These are phyloP conservation scores for Melastoma candidum DNA, from an alignment of 441 rosid species.

Conservation along the genomic window DNA sequence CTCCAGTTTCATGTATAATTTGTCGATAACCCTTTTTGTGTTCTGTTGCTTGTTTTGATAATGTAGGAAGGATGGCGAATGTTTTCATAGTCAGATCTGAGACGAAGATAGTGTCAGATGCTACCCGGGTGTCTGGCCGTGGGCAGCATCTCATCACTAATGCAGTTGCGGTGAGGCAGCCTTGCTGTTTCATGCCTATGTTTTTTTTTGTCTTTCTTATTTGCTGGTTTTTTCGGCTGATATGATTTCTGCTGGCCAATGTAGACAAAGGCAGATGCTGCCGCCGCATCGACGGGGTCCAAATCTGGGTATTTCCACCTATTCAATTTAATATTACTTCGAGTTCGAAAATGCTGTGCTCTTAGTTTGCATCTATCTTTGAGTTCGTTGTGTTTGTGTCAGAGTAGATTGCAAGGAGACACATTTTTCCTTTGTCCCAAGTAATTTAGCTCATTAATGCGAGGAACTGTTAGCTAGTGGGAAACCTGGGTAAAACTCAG, in stretches of 20 bases:
- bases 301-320: conserved; percentile 44
- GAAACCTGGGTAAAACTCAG: too few relatives aligned
- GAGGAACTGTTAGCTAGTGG: too few relatives aligned
- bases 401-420: too few relatives aligned
- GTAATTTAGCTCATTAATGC: too few relatives aligned
- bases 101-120: conserved; percentile 23
- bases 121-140: conserved; percentile 23
- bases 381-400: too few relatives aligned
- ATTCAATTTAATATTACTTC: background rate
- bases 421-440: too few relatives aligned
- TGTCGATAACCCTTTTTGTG: too few relatives aligned
- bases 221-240: background rate
- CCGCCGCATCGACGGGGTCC: conserved; percentile 36
- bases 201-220: background rate
- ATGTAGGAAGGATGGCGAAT: conserved; percentile 35
- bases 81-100: conserved; percentile 44
- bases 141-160: conserved; percentile 31
- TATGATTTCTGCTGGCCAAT: conserved; percentile 5
- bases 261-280: conserved; percentile 40
- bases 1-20: too few relatives aligned
- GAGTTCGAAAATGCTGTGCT: too few relatives aligned
- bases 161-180: conserved; percentile 53
- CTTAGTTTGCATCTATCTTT: too few relatives aligned
- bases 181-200: background rate
- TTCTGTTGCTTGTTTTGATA: too few relatives aligned